phyloP scores from a whole-genome alignment of 495 filamentous ascomycete genomes.

The Pseudomonodictys pantanalensis region DNA sequence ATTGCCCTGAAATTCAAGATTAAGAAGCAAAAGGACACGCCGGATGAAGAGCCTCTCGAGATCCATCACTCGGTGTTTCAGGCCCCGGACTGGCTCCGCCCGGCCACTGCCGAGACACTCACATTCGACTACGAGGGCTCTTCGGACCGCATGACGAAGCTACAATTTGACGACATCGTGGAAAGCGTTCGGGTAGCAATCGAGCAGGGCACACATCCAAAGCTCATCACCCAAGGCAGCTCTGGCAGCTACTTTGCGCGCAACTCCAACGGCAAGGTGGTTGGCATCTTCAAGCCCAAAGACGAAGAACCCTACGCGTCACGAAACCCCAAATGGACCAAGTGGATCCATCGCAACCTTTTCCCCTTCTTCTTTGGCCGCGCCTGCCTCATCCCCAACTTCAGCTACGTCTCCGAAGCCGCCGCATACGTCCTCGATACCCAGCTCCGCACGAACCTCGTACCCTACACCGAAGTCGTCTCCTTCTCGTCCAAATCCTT shows the following conservation, averaged over 20 bases:
- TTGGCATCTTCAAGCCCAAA: conserved; percentile 98
- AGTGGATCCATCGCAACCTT: conserved; percentile 54
- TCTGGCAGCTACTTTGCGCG: conserved; percentile 97
- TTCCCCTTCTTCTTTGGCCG: conserved; percentile 97
- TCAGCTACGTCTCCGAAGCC: conserved; percentile 98
- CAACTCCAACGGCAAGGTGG: conserved; percentile 84
- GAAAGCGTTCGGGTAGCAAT: conserved; percentile 88
- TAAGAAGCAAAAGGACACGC: conserved; percentile 39
- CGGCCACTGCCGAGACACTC: conserved; percentile 71
- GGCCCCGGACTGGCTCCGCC: conserved; percentile 76
- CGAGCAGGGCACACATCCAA: conserved; percentile 85
- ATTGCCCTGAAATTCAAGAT: conserved; percentile 98
- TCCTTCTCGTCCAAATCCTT: conserved; percentile 94
- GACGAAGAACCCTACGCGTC: conserved; percentile 92
- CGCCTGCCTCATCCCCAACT: conserved; percentile 94
- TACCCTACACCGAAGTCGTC: conserved; percentile 95
- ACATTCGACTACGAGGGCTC: conserved; percentile 51
- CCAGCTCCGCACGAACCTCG: conserved; percentile 83
- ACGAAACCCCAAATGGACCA: conserved; percentile 47
- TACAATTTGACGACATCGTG: conserved; percentile 83
- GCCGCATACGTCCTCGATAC: conserved; percentile 93
- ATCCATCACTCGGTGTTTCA: conserved; percentile 98
- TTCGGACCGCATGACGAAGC: conserved; percentile 62
- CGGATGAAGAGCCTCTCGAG: conserved; percentile 83
- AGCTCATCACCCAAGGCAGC: conserved; percentile 93